phyloP scores from a whole-genome alignment of 2,329 filamentous ascomycete genomes.

The Xylariaceae sp. region DNA sequence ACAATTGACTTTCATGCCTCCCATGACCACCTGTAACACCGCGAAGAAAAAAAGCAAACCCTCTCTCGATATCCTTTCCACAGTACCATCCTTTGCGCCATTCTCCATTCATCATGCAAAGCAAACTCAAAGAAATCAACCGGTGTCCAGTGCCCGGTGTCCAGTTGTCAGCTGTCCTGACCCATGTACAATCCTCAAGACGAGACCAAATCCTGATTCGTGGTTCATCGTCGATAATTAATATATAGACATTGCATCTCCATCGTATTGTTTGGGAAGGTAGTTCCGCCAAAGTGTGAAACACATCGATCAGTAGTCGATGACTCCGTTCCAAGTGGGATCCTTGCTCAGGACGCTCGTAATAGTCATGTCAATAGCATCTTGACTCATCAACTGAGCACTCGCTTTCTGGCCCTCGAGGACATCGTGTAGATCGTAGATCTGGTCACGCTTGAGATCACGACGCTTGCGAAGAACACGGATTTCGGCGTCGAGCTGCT shows the following conservation, averaged over 20 bases:
- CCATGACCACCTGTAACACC: no score
- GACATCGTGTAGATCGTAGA: slow-evolving; percentile 80
- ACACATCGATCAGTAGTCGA: slow-evolving; percentile 23
- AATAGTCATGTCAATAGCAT: slow-evolving; percentile 61
- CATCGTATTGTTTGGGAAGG: neutral
- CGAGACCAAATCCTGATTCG: neutral
- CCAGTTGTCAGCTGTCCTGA: no score
- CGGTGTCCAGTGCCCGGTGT: neutral
- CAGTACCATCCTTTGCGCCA: slow-evolving; percentile 2
- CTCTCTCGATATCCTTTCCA: neutral
- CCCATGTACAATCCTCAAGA: neutral
- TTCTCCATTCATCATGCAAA: neutral
- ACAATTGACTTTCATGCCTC: no score
- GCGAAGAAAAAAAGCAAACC: neutral
- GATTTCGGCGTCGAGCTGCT: slow-evolving; percentile 56
- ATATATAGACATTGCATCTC: neutral
- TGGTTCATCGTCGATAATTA: neutral
- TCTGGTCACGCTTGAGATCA: slow-evolving; percentile 70
- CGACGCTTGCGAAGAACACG: slow-evolving; percentile 57
- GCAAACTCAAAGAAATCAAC: neutral
- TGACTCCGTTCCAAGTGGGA: slow-evolving; percentile 29
- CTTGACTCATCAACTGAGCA: slow-evolving; percentile 57
- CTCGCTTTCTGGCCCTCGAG: slow-evolving; percentile 70
- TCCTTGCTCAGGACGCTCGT: slow-evolving; percentile 42
- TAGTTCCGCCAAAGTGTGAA: neutral